A percentile compares a stretch with the other conserved stretches of the same genome.
These are phyloP conservation scores for Boletus bicolor DNA, from an alignment of 768 basidiomycete genomes.

Conservation along the genomic window DNA sequence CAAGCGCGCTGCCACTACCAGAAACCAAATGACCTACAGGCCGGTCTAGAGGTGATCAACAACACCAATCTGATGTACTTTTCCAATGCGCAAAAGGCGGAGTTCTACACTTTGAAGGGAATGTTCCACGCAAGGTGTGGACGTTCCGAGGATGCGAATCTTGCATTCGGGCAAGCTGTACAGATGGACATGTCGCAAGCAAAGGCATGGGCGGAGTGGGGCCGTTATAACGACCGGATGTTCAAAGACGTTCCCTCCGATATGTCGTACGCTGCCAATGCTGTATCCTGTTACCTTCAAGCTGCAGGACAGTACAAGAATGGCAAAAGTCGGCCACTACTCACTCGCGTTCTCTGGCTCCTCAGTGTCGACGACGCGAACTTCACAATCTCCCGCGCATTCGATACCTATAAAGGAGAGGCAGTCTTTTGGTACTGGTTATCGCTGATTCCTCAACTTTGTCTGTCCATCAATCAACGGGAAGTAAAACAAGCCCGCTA, in stretches of 20 bases:
- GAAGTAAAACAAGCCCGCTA: slow-evolving; percentile 92
- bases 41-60: slow-evolving; percentile 97
- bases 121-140: slow-evolving; percentile 94
- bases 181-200: slow-evolving; percentile 93
- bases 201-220: slow-evolving; percentile 99
- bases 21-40: slow-evolving; percentile 87
- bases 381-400: slow-evolving; percentile 71
- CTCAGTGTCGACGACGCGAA: slow-evolving; percentile 84
- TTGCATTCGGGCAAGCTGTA: slow-evolving; percentile 91
- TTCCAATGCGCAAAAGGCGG: slow-evolving; percentile 89
- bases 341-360: slow-evolving; percentile 94
- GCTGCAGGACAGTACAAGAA: slow-evolving; percentile 95
- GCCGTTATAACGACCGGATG: slow-evolving; percentile 86
- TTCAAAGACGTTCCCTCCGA: slow-evolving; percentile 84
- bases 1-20: slow-evolving; percentile 99
- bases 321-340: slow-evolving; percentile 86
- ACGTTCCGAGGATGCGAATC: slow-evolving; percentile 84
- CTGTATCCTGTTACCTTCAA: slow-evolving; percentile 96
- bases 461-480: slow-evolving; percentile 82
- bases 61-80: slow-evolving; percentile 99
- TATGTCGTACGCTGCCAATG: slow-evolving; percentile 75
- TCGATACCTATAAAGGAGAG: slow-evolving; percentile 95
- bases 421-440: slow-evolving; percentile 99
- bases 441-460: slow-evolving; percentile 90
- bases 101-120: slow-evolving; percentile 97